These are phyloP conservation scores for Darksidea phi DNA, from an alignment of 495 filamentous ascomycete species.

Conservation along the genomic window DNA sequence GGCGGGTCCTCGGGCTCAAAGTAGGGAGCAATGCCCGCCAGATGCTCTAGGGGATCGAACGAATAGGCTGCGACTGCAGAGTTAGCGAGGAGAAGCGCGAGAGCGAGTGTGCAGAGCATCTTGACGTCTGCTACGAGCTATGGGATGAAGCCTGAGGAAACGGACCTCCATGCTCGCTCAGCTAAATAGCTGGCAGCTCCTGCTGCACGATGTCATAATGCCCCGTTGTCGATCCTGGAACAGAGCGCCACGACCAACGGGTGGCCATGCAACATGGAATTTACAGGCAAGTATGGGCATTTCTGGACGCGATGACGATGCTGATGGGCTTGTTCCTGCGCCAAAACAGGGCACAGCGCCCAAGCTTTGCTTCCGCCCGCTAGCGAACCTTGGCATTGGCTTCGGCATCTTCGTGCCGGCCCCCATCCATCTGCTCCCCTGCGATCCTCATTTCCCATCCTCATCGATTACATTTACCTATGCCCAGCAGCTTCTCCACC, in stretches of 20 bases:
- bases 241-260: not conserved
- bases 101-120: slow-evolving; percentile 29
- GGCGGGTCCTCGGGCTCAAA: slow-evolving; percentile 52
- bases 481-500: too few species aligned
- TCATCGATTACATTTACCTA: too few species aligned
- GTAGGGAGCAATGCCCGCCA: slow-evolving; percentile 51
- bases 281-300: not conserved
- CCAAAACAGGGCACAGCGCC: not conserved
- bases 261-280: not conserved
- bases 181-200: not conserved
- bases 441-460: not conserved
- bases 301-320: not conserved
- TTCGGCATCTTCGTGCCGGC: not conserved
- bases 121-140: not conserved
- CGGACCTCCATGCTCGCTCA: not conserved
- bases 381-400: not conserved
- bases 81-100: slow-evolving; percentile 21
- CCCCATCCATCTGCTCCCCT: not conserved
- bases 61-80: slow-evolving; percentile 38
- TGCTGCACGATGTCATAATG: not conserved
- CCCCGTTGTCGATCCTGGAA: not conserved
- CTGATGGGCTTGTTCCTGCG: not conserved
- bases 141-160: not conserved
- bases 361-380: not conserved
- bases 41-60: slow-evolving; percentile 51